Evolutionary conservation across 2,329 filamentous ascomycete genomes (phyloP), one percentile per base, ranked within the genome.

Genomic region (Fusarium napiforme): DNA sequence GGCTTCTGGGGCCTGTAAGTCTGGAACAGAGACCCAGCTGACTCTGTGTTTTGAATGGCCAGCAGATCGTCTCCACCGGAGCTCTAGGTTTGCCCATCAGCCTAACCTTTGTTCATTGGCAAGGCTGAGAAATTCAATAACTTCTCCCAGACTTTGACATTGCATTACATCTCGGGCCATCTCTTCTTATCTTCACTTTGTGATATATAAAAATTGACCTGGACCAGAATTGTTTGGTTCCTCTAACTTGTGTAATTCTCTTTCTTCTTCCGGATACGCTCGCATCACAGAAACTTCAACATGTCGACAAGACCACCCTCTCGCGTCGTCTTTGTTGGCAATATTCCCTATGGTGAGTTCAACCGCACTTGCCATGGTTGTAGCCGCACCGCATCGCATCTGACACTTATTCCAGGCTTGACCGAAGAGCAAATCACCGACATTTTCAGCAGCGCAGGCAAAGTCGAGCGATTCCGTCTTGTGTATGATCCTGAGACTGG

Each of bases 401-500:
- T 81, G 59, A 81, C 72, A 9, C 16, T 19, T 21, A 4, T 28
- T 30, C n/a, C 78, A 97, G 95, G 96, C 72, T 91, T 98, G 74
- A 97, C 95, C 36, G 96, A 99, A 84, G 95, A 98, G 82, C 93
- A 97, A 81, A 97, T 99, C 78, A 93, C 92, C 80, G 94, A 98
- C 77, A 97, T 97, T 69, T 97, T 98, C 82, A 93, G 92, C 80
- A 93, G 93, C 73, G 95, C 93, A 60, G 96, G 96, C 66, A 93
- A 95, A 74, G 96, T 98, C 3, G 87, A 97, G 67, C 96, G 93
- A 81, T 98, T 98, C 82, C 91, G 96, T 59, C 88, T 98, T 55
- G 96, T 98, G 73, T 97, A 97, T 83, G 97, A 98, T 84, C 93
- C 95, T 60, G 96, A 98, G 79, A 98, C 95, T 6, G 95, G 96